Evolutionary conservation across 1,284 basidiomycete species (phyloP), one percentile per base, ranked within the genome.

Genomic region (Microbotryomycetes sp.): DNA sequence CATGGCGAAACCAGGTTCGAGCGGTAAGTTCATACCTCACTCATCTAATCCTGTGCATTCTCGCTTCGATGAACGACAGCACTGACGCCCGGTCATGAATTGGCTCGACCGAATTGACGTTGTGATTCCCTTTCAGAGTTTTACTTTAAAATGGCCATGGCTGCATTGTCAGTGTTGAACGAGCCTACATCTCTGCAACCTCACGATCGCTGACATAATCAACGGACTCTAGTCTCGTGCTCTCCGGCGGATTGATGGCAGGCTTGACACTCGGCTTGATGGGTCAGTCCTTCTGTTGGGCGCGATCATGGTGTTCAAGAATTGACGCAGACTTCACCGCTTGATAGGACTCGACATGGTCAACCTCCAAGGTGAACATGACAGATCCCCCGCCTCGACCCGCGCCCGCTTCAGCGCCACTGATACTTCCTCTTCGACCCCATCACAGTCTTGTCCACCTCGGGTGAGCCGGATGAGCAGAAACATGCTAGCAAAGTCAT

Each of bases 301-400:
- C 48, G 9, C 1, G 19, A 26, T 3, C 14, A 2, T 3, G 42
- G 42, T 4, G 28, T 14, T 12, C 45, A 29, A 12, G 45, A 56
- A 22, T 46, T 56, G 12, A 49, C 22, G 22, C 48, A 22, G 22
- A 3, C 12, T 14, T 3, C 31, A 31, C 4, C 6, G 31, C 36
- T 22, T 32, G 22, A 7, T 29, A 59, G 92, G 93, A 2, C 83
- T 96, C 22, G 93, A 97, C 72, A 88, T 92, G 70, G 82, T 97
- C 49, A 92, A 96, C 72, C 81, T 97, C 22, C 86, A 63, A 50
- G 58, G 59, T 58, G 1, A 15, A n/a, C n/a, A n/a, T 46, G 15
- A 46, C n/a, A 46, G n/a, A 46, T 15, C 15, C 45, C 45, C 15
- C n/a, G n/a, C 45, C 45, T 46, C 15, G n/a, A 15, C 15, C 45